Evolutionary conservation across 1,139 yeast genomes (phyloP).

Genomic region (Hansenula lynferdii): DNA sequence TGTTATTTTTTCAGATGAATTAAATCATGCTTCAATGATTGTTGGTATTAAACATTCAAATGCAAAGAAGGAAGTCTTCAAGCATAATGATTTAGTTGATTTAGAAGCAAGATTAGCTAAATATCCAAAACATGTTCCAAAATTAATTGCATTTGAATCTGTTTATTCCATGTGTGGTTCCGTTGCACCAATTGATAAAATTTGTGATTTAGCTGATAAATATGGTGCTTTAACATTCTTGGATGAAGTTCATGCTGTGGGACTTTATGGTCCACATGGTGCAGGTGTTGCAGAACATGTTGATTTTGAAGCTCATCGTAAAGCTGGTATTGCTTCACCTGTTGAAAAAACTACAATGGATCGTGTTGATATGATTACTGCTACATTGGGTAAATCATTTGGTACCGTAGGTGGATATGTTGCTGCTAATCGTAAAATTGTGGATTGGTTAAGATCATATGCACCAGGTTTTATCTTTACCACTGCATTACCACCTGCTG

Average conservation of each 20-base stretch:
- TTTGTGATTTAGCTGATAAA: conserved; percentile 94
- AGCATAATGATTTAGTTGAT: conserved; percentile 83
- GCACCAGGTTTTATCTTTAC: conserved; percentile 98
- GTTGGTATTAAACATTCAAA: conserved; percentile 91
- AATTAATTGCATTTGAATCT: conserved; percentile 93
- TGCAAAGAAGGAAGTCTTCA: conserved; percentile 83
- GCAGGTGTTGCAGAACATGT: conserved; percentile 99
- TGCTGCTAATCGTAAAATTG: conserved; percentile 77
- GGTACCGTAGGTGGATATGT: conserved; percentile 98
- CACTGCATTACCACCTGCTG: conserved; percentile 94
- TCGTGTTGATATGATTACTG: conserved; percentile 93
- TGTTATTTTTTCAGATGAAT: conserved; percentile 88
- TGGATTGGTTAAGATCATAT: conserved; percentile 94
- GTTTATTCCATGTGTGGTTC: conserved; percentile 99
- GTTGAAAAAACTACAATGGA: conserved; percentile 61
- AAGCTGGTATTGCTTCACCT: conserved; percentile 58
- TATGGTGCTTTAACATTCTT: conserved; percentile 95
- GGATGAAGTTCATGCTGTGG: conserved; percentile 99
- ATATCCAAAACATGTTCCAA: conserved; percentile 83
- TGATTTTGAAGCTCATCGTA: conserved; percentile 77
- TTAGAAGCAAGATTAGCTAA: conserved; percentile 72
- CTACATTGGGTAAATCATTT: conserved; percentile 94
- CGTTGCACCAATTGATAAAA: conserved; percentile 86
- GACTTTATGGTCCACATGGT: conserved; percentile 98
- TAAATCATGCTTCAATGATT: conserved; percentile 97